Conservation (phyloP, 2,329 filamentous ascomycete genomes). For the Dothistroma pini region DNA sequence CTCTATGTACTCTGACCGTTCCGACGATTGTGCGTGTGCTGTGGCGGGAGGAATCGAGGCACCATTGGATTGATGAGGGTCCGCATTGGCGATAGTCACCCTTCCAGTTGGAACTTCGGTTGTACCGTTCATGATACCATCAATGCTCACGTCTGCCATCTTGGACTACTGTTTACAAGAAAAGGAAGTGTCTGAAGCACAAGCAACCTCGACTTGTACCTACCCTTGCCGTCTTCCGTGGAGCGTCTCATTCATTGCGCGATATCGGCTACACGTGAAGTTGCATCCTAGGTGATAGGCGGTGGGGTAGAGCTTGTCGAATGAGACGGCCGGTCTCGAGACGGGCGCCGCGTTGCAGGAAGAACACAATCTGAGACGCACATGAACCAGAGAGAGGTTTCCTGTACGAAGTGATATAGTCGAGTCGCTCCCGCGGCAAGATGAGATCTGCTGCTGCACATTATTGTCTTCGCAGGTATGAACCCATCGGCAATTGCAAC, state of each 20-base stretch:
- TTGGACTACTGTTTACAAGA: background rate
- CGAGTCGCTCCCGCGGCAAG: background rate
- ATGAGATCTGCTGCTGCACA: background rate
- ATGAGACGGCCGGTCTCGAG: background rate
- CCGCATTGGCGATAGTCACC: background rate
- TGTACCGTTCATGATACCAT: background rate
- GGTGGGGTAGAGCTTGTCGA: background rate
- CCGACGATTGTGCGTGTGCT: background rate
- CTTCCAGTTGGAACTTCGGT: background rate
- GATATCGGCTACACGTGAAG: conserved; percentile 4
- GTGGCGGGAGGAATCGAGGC: background rate
- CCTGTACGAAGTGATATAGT: background rate
- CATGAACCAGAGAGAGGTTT: background rate
- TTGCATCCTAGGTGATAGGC: background rate
- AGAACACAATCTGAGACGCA: background rate
- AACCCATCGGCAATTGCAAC: too few species aligned
- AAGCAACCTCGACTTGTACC: background rate
- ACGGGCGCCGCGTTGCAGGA: background rate
- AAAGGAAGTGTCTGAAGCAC: background rate
- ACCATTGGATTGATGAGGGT: background rate
- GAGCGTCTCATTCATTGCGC: background rate
- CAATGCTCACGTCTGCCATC: conserved; percentile 4
- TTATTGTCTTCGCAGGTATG: too few species aligned
- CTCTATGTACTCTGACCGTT: conserved; percentile 6
- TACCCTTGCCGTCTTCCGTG: conserved; percentile 1